Evolutionary conservation across 2,329 filamentous ascomycete species (phyloP).

Genomic region (Penicillium frequentans): DNA sequence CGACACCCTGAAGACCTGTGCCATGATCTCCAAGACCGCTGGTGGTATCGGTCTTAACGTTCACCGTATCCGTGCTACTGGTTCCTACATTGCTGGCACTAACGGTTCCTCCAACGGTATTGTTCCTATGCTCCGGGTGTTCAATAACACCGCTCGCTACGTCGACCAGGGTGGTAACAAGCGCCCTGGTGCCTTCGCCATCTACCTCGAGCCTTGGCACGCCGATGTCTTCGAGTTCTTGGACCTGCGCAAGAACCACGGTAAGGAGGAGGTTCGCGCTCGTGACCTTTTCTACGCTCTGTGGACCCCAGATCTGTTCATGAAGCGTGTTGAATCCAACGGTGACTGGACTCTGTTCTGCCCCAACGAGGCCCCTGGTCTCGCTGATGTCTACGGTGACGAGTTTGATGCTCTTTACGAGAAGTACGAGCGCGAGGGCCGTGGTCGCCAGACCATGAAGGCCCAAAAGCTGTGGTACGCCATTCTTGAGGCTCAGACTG

Average conservation of each 20-base stretch:
- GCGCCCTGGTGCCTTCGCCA: slow-evolving; percentile 95
- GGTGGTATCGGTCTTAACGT: slow-evolving; percentile 96
- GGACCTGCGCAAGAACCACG: slow-evolving; percentile 98
- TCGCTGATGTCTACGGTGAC: slow-evolving; percentile 95
- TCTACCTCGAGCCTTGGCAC: slow-evolving; percentile 99
- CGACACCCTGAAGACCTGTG: slow-evolving; percentile 97
- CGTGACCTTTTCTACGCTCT: slow-evolving; percentile 96
- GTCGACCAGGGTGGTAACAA: slow-evolving; percentile 99
- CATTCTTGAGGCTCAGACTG: slow-evolving; percentile 95
- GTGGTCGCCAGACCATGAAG: slow-evolving; percentile 87
- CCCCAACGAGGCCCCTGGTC: slow-evolving; percentile 90
- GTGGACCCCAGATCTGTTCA: slow-evolving; percentile 99
- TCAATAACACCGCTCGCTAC: slow-evolving; percentile 98
- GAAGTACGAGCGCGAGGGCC: slow-evolving; percentile 80
- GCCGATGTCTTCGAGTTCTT: slow-evolving; percentile 96
- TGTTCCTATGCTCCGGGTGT: slow-evolving; percentile 96
- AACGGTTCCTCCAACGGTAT: slow-evolving; percentile 98
- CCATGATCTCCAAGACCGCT: slow-evolving; percentile 99
- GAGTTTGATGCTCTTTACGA: slow-evolving; percentile 96
- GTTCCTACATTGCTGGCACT: slow-evolving; percentile 96
- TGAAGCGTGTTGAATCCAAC: slow-evolving; percentile 98
- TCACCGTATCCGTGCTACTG: slow-evolving; percentile 94
- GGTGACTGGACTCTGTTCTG: slow-evolving; percentile 98
- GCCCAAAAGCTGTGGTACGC: slow-evolving; percentile 99
- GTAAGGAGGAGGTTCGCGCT: slow-evolving; percentile 95